Conservation (phyloP, 257 asterid species). For the Misopates orontium region DNA sequence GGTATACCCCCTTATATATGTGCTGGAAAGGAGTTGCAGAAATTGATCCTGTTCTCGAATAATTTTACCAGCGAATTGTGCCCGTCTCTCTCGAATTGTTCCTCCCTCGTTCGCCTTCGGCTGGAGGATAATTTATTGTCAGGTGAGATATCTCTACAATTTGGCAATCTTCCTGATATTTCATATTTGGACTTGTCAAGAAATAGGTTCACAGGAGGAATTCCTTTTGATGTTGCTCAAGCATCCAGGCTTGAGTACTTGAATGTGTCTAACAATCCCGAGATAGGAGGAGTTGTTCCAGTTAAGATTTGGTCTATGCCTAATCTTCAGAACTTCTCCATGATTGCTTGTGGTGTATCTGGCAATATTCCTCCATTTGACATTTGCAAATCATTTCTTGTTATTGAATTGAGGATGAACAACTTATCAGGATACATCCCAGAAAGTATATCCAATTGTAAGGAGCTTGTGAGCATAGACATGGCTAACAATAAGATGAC, state of each 20-base stretch:
- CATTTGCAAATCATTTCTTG: constrained; percentile 54
- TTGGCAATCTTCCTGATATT: constrained; percentile 45
- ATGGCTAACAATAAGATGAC: constrained; percentile 64
- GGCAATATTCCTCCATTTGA: constrained; percentile 74
- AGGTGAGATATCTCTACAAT: constrained; percentile 67
- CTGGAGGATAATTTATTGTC: constrained; percentile 78
- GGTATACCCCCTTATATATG: constrained; percentile 69
- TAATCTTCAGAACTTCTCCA: constrained; percentile 72
- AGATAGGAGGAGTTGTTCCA: constrained; percentile 69
- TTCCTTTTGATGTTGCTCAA: constrained; percentile 50
- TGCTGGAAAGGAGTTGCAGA: constrained; percentile 55
- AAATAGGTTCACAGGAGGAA: constrained; percentile 68
- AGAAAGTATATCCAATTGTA: constrained; percentile 61
- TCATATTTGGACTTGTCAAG: constrained; percentile 84
- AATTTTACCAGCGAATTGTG: constrained; percentile 69
- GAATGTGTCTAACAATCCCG: constrained; percentile 77
- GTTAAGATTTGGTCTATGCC: constrained; percentile 57
- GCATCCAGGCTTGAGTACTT: constrained; percentile 63
- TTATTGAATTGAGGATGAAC: constrained; percentile 70
- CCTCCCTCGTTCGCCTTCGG: constrained; percentile 84
- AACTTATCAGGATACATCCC: constrained; percentile 68
- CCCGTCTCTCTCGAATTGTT: constrained; percentile 82
- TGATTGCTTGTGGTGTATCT: constrained; percentile 64
- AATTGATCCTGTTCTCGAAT: constrained; percentile 77
- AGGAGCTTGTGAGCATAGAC: constrained; percentile 56